Conservation (phyloP, 2,329 filamentous ascomycete species). For the Cytospora piceae region DNA sequence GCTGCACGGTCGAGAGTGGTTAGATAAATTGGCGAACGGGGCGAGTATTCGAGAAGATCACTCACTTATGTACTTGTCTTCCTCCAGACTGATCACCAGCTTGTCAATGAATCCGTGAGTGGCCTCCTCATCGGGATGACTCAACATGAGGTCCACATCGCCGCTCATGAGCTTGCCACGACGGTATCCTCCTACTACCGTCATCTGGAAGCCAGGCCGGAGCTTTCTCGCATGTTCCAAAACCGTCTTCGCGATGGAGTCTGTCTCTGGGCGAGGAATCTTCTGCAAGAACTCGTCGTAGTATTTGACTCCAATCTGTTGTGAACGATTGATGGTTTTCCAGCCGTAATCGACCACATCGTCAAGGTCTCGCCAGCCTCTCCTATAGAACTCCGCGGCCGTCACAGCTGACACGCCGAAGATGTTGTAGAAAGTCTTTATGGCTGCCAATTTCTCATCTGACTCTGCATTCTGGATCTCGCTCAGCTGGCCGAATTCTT, state of each 20-base stretch:
- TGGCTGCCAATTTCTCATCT: conserved; percentile 65
- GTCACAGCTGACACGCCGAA: conserved; percentile 90
- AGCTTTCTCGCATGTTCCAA: conserved; percentile 68
- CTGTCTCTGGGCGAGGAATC: conserved; percentile 75
- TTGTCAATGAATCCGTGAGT: conserved; percentile 73
- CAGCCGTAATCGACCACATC: conserved; percentile 86
- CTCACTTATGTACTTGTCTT: conserved; percentile 65
- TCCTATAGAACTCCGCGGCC: conserved; percentile 78
- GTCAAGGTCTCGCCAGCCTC: conserved; percentile 81
- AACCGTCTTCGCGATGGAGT: conserved; percentile 67
- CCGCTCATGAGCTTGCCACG: conserved; percentile 74
- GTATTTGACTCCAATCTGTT: conserved; percentile 93
- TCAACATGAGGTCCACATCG: conserved; percentile 86
- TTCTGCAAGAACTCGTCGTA: conserved; percentile 80
- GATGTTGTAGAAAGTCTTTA: conserved; percentile 78
- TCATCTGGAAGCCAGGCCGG: conserved; percentile 57
- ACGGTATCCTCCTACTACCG: conserved; percentile 79
- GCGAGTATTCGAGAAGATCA: neutral
- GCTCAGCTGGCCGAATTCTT: conserved; percentile 58
- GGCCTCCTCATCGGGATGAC: conserved; percentile 70
- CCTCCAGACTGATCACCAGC: conserved; percentile 73
- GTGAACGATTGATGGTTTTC: conserved; percentile 72
- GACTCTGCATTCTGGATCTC: conserved; percentile 67
- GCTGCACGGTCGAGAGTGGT: conserved; percentile 38
- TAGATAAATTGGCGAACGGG: neutral